Evolutionary conservation across 345 rosid genomes (phyloP).

Genomic region (Salix koriyanagi): DNA sequence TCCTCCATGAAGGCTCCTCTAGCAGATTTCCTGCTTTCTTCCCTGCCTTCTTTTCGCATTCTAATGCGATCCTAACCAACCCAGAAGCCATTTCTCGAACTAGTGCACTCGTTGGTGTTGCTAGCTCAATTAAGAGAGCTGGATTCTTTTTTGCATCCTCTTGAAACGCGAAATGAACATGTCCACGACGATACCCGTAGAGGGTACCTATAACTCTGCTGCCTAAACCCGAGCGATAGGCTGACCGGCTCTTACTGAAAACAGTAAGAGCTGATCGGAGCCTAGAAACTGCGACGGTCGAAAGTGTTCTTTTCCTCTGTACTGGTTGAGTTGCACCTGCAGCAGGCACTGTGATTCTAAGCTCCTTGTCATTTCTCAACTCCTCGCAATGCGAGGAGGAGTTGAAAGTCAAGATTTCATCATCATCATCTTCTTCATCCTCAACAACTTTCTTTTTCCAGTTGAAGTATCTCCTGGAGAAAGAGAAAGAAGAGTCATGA

Average conservation of each 20-base stretch:
- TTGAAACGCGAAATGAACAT: conserved; percentile 81
- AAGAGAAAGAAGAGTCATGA: conserved; percentile 77
- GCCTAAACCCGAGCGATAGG: conserved; percentile 40
- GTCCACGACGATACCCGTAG: conserved; percentile 83
- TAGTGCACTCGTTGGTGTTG: conserved; percentile 72
- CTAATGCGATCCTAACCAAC: conserved; percentile 74
- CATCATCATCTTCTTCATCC: conserved; percentile 47
- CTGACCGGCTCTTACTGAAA: conserved; percentile 30
- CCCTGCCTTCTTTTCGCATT: conserved; percentile 51
- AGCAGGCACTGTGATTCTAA: conserved; percentile 22
- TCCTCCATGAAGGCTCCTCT: conserved; percentile 70
- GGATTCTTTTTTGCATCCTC: conserved; percentile 58
- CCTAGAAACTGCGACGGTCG: conserved; percentile 41
- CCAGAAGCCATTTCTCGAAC: conserved; percentile 96
- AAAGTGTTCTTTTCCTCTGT: conserved; percentile 30
- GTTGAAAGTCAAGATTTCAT: conserved; percentile 38
- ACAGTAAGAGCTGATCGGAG: conserved; percentile 55
- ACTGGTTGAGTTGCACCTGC: conserved; percentile 7
- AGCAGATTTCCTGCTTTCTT: conserved; percentile 48
- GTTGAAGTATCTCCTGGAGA: conserved; percentile 81
- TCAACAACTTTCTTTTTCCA: conserved; percentile 68
- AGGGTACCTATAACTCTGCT: conserved; percentile 70
- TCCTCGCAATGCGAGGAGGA: conserved; percentile 32
- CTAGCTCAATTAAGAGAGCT: conserved; percentile 67
- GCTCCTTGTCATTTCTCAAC: conserved; percentile 19